Evolutionary conservation across 1,284 basidiomycete species (phyloP), one percentile per base, ranked within the genome.

Genomic region (Somion occarium): DNA sequence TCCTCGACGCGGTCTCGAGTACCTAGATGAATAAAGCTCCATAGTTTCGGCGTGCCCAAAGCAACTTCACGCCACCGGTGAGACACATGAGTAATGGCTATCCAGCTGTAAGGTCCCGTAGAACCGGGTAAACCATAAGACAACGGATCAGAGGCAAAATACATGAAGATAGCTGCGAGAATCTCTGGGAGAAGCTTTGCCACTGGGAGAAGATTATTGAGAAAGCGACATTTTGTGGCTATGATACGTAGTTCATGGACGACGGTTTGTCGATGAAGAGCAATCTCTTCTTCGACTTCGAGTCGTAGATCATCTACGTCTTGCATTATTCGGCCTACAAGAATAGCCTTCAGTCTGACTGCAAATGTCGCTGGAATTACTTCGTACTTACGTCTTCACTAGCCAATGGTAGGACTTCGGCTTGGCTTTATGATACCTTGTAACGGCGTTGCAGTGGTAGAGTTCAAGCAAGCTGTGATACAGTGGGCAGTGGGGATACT

Each of bases 31-130:
- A 43, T 19, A 9, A 9, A 23, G 11, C n/a, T 48, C 46, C 46
- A 48, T n/a, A 48, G 25, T 12, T 3, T 3, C 2, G 46, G 5
- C 30, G 30, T 13, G 13, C 7, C 19, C 5, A 38, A 27, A 13
- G 46, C 46, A 12, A 48, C 34, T 37, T 37, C 34, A 13, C 46
- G 30, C 46, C 46, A 48, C 2, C 37, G 46, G 46, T 48, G 46
- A 38, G 30, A 48, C 3, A 48, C 34, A 22, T 48, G 46, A 18
- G 46, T 48, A 37, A 48, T 38, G 3, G 12, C 12, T 13, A 48
- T 5, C 34, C 30, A 48, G 4, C 19, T 15, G 23, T 38, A 48
- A 4, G 46, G 46, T 19, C 30, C 30, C 7, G 30, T 7, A 34
- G 30, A 7, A 7, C 7, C 7, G 7, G 30, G 30, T 7, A 7